Evolutionary conservation across 768 basidiomycete genomes (phyloP).

Genomic region (Neoboletus magnificus): DNA sequence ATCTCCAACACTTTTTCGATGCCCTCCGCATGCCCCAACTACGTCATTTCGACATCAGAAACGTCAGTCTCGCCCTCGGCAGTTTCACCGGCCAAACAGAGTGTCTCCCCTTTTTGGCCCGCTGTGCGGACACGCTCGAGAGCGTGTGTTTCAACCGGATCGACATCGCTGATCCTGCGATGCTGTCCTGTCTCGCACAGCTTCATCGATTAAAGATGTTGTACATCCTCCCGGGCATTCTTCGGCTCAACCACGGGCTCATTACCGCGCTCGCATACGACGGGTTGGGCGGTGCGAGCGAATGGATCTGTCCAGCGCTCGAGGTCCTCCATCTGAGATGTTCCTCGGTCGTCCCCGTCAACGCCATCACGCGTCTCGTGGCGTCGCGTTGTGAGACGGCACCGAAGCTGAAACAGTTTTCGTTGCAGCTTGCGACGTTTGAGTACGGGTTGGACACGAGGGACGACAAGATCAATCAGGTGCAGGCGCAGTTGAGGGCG

Average conservation of each 20-base stretch:
- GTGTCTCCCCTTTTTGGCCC: slow-evolving; percentile 25
- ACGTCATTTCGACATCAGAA: slow-evolving; percentile 26
- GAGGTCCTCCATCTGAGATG: slow-evolving; percentile 24
- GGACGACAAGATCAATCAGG: slow-evolving; percentile 25
- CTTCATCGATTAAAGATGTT: slow-evolving; percentile 18
- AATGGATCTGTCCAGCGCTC: slow-evolving; percentile 22
- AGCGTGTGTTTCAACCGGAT: slow-evolving; percentile 21
- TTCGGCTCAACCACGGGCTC: slow-evolving; percentile 32
- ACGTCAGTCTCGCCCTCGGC: slow-evolving; percentile 29
- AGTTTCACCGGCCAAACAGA: slow-evolving; percentile 25
- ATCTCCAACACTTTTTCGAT: slow-evolving; percentile 26
- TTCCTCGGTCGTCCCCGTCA: slow-evolving; percentile 21
- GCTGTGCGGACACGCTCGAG: slow-evolving; percentile 30
- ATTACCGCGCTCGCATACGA: slow-evolving; percentile 20
- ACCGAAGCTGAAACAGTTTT: slow-evolving; percentile 16
- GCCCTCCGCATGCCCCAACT: slow-evolving; percentile 24
- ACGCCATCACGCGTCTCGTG: slow-evolving; percentile 23
- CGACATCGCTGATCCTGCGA: slow-evolving; percentile 18
- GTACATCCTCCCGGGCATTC: slow-evolving; percentile 23
- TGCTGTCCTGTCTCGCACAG: slow-evolving; percentile 22
- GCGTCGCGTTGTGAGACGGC: slow-evolving; percentile 19
- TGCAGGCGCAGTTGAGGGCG: slow-evolving; percentile 8
- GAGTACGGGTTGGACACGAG: slow-evolving; percentile 29
- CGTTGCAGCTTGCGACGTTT: slow-evolving; percentile 26
- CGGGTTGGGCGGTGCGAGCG: not conserved